Base-by-base conservation (phyloP, 2,329 filamentous ascomycete species). In the Claviceps capensis region DNA sequence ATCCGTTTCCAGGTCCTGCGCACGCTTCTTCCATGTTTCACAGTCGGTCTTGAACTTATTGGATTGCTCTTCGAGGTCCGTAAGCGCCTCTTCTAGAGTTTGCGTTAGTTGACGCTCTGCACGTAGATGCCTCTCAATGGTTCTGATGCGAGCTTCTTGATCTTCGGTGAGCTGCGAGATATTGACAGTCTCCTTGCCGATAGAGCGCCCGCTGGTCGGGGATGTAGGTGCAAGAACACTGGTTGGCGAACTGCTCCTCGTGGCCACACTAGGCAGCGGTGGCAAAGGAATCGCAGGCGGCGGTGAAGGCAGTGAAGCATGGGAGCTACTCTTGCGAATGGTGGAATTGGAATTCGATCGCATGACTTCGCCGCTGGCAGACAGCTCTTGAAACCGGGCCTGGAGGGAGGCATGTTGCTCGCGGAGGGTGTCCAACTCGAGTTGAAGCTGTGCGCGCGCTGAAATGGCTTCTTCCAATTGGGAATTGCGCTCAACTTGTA, bases 71-170 rank as follows among this genome's bases (percentile, higher is more conserved):
- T 98, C 93, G 40, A 98, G 80, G 62, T 98, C 93, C 2, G 88
- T 91, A 34, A 98, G 81, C 6, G 93, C 93, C 69, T 97, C 91
- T 67, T 98, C 93, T 41, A 98, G 78, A 2, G 91, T 97, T 47
- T 88, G 85, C 0, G 91, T 98, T 54, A 98, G 82, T 67, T 97
- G 91, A 66, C 95, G 95, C 74, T 98, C 93, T 3, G 93, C 93
- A 58, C 86, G 85, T 23, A 98, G 78, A 64, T 97, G 89, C 73
- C 96, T 97, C 74, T 98, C 91, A 56, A 98, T 95, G 6, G 88
- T 94, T 54, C 86, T 84, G 64, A 98, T 94, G 57, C 90, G 89
- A 44, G 88, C 86, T 65, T 98, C 93, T 66, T 96, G 90, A 61
- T 98, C 93, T 63, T 97, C 91, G 54, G 91, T 81, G 58, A 95